Conservation (phyloP, 2,329 filamentous ascomycete species). For the Aspergillus sp. region DNA sequence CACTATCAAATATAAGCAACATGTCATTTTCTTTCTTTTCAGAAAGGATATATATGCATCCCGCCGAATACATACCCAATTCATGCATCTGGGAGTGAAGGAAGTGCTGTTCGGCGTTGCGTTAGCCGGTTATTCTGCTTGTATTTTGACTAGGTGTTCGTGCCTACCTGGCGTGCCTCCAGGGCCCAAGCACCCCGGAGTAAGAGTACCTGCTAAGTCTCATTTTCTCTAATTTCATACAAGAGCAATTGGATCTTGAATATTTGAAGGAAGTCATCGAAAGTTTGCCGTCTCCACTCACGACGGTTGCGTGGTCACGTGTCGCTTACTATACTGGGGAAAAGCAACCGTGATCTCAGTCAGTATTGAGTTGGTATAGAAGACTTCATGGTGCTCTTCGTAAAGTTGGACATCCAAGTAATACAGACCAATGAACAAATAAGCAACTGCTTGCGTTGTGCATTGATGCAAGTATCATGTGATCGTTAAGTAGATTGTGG, state of each 20-base stretch:
- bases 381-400: too few species aligned
- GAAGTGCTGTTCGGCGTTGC: slow-evolving; percentile 4
- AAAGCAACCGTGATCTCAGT: too few species aligned
- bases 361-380: too few species aligned
- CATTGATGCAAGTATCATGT: too few species aligned
- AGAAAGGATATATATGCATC: too few species aligned
- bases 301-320: not conserved
- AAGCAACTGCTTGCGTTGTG: too few species aligned
- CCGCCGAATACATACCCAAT: not conserved
- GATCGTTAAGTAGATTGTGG: too few species aligned
- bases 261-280: not conserved
- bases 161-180: slow-evolving; percentile 2
- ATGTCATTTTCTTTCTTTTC: too few species aligned
- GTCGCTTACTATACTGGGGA: too few species aligned
- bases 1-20: slow-evolving; percentile 2
- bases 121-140: slow-evolving; percentile 1
- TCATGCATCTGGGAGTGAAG: slow-evolving; percentile 3
- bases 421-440: too few species aligned
- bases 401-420: too few species aligned
- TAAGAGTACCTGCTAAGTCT: slow-evolving; percentile 6
- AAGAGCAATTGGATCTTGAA: not conserved
- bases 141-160: not conserved
- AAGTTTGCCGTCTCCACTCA: not conserved
- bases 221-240: not conserved
- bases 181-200: slow-evolving; percentile 3